phyloP scores from a whole-genome alignment of 1,139 yeast species.

The Geotrichum candidum region DNA sequence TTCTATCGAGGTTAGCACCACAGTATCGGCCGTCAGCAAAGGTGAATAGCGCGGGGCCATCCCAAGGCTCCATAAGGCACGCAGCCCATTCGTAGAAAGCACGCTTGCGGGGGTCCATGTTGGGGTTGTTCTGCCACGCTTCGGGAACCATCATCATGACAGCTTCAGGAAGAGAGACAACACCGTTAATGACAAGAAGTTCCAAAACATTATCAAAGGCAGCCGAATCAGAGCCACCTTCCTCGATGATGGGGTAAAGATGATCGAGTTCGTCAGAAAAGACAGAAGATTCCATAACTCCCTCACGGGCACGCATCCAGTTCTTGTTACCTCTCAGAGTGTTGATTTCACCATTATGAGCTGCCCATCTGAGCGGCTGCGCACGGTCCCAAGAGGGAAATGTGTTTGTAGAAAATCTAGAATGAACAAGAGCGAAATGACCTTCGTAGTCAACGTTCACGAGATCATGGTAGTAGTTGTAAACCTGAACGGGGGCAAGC shows the following conservation, averaged over 20 bases:
- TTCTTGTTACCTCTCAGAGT: slow-evolving; percentile 95
- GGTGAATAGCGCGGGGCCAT: slow-evolving; percentile 95
- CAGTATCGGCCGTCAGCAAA: slow-evolving; percentile 97
- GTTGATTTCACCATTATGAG: slow-evolving; percentile 98
- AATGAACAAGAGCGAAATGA: slow-evolving; percentile 93
- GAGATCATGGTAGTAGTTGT: slow-evolving; percentile 88
- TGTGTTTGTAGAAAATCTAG: slow-evolving; percentile 95
- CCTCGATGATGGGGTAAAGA: slow-evolving; percentile 91
- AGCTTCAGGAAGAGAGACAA: slow-evolving; percentile 89
- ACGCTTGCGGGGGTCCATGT: slow-evolving; percentile 83
- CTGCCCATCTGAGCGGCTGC: slow-evolving; percentile 95
- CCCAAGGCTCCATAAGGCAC: slow-evolving; percentile 99
- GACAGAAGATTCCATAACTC: slow-evolving; percentile 80
- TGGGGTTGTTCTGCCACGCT: slow-evolving; percentile 88
- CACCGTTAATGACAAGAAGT: slow-evolving; percentile 85
- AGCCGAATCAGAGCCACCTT: slow-evolving; percentile 99
- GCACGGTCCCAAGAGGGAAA: slow-evolving; percentile 99
- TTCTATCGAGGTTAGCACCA: slow-evolving; percentile 96
- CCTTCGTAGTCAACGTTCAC: slow-evolving; percentile 90
- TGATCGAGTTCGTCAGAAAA: slow-evolving; percentile 91
- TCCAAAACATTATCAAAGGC: slow-evolving; percentile 95
- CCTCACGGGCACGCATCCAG: slow-evolving; percentile 99
- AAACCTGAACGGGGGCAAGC: slow-evolving; percentile 92
- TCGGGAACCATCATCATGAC: slow-evolving; percentile 96
- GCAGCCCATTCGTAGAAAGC: slow-evolving; percentile 99